Evolutionary conservation across 805 yeast species (phyloP).

Genomic region (Lipomyces japonicus): DNA sequence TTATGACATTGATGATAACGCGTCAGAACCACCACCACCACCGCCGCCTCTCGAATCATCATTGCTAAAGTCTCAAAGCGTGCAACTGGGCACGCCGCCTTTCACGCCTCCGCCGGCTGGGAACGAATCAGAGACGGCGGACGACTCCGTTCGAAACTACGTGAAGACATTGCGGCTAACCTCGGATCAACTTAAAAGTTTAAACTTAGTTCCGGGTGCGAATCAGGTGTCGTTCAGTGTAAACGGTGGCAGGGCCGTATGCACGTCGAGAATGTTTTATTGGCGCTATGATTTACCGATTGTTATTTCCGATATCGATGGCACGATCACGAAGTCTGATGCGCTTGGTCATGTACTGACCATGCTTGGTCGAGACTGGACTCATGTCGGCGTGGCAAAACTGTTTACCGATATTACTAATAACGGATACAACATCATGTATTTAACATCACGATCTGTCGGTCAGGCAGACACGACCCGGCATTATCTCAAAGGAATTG

Average conservation of each 20-base stretch:
- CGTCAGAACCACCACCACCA: constrained; percentile 11
- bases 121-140: neutral
- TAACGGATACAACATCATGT: constrained; percentile 91
- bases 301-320: constrained; percentile 95
- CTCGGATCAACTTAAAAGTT: constrained; percentile 75
- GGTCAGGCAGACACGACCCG: constrained; percentile 94
- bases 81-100: constrained; percentile 13
- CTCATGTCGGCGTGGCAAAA: constrained; percentile 92
- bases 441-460: constrained; percentile 89
- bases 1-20: constrained; percentile 24
- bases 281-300: constrained; percentile 86
- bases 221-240: constrained; percentile 77
- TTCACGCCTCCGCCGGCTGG: constrained; percentile 8
- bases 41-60: constrained; percentile 25
- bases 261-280: constrained; percentile 66
- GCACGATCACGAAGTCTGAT: constrained; percentile 95
- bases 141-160: constrained; percentile 38
- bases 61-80: constrained; percentile 4
- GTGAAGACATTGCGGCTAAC: constrained; percentile 89
- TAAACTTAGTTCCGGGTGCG: constrained; percentile 72
- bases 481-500: constrained; percentile 70
- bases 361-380: constrained; percentile 95
- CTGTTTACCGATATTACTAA: constrained; percentile 78
- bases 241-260: constrained; percentile 74
- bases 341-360: constrained; percentile 95